Conservation (phyloP, 2,329 filamentous ascomycete genomes). For the Penicillium decumbens region DNA sequence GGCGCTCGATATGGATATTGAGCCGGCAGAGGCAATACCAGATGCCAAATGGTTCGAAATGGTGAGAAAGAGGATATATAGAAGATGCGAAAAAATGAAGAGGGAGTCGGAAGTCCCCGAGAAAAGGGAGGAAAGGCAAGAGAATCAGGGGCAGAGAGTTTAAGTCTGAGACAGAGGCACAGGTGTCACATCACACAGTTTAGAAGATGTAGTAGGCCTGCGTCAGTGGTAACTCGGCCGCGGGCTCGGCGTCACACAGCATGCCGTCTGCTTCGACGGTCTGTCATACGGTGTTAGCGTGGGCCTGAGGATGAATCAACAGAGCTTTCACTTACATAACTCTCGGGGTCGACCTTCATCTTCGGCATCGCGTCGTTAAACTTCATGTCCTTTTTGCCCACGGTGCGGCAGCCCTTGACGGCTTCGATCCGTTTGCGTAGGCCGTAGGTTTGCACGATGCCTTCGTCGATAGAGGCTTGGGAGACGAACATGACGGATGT, state of each 20-base stretch:
- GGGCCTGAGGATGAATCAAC: neutral
- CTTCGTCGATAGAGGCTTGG: slow-evolving; percentile 62
- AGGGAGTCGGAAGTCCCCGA: neutral
- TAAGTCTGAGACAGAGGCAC: neutral
- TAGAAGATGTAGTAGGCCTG: slow-evolving; percentile 75
- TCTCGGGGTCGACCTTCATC: slow-evolving; percentile 90
- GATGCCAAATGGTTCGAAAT: neutral
- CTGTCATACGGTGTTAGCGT: slow-evolving; percentile 29
- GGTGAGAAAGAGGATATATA: neutral
- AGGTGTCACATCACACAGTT: neutral
- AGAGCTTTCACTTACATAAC: slow-evolving; percentile 54
- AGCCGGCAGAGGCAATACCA: slow-evolving; percentile 6
- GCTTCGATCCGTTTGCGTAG: slow-evolving; percentile 75
- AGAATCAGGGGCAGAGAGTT: neutral
- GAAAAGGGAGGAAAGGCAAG: neutral
- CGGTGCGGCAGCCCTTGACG: slow-evolving; percentile 67
- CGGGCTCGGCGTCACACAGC: slow-evolving; percentile 68
- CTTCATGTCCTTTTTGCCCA: slow-evolving; percentile 85
- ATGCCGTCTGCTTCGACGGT: slow-evolving; percentile 77
- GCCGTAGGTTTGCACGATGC: slow-evolving; percentile 65
- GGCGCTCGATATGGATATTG: slow-evolving; percentile 18
- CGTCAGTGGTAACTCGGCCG: slow-evolving; percentile 65
- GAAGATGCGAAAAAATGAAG: neutral
- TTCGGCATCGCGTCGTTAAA: slow-evolving; percentile 76
- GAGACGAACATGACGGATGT: slow-evolving; percentile 82